phyloP scores from a whole-genome alignment of 306 rosid genomes.

The Albizia julibrissin region DNA sequence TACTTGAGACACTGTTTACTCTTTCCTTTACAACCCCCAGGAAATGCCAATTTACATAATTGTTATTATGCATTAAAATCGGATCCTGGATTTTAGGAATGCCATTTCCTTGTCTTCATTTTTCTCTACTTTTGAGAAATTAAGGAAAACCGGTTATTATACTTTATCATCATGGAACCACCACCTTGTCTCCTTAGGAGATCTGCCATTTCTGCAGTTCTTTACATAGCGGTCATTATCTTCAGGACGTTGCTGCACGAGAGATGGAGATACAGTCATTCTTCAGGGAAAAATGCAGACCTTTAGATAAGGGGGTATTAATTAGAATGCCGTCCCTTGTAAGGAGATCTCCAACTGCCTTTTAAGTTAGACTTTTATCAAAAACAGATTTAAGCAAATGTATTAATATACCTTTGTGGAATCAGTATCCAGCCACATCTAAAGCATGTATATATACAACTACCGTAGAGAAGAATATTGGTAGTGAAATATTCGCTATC shows the following conservation, averaged over 20 bases:
- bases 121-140: slow-evolving; percentile 47
- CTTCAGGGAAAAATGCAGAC: background rate
- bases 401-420: too few species aligned
- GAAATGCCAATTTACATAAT: slow-evolving; percentile 70
- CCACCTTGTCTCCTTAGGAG: slow-evolving; percentile 99
- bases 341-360: background rate
- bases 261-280: slow-evolving; percentile 25
- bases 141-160: slow-evolving; percentile 40
- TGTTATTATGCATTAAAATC: slow-evolving; percentile 52
- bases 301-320: background rate
- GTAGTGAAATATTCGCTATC: background rate
- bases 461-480: background rate
- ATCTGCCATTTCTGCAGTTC: slow-evolving; percentile 98
- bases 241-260: slow-evolving; percentile 97
- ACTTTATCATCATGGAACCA: slow-evolving; percentile 99
- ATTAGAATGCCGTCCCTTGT: background rate
- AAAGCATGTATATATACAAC: background rate
- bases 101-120: slow-evolving; percentile 41
- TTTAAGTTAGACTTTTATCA: background rate
- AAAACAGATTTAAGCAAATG: background rate
- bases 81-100: slow-evolving; percentile 43
- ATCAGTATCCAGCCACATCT: background rate
- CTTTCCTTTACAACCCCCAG: slow-evolving; percentile 71
- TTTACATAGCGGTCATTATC: slow-evolving; percentile 98
- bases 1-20: slow-evolving; percentile 45